These are phyloP conservation scores for Mortierella sp. DNA, from an alignment of 371 early-diverging fungal genomes.

Conservation along the genomic window DNA sequence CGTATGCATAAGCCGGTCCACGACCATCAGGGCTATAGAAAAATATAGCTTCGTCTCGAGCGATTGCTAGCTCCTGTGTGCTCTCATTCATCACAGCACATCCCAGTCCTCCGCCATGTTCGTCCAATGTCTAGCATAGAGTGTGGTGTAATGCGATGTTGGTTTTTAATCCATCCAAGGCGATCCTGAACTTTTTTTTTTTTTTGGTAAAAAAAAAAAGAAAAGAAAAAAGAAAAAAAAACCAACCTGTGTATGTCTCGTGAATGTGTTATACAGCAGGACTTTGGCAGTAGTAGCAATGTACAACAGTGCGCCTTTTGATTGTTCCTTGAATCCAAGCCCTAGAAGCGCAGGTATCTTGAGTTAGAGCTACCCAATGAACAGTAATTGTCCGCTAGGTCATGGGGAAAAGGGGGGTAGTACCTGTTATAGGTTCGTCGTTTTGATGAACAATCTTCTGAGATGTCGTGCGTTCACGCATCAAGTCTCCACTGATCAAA, in stretches of 20 bases:
- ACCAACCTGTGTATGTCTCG: conserved; percentile 34
- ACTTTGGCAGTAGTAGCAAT: conserved; percentile 79
- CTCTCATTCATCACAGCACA: conserved; percentile 79
- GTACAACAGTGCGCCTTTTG: conserved; percentile 72
- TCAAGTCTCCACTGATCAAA: conserved; percentile 83
- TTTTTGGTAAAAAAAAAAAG: no score
- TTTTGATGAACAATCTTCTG: conserved; percentile 85
- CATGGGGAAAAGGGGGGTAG: not conserved
- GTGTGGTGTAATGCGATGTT: no score
- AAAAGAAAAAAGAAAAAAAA: no score
- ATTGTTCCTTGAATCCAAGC: conserved; percentile 82
- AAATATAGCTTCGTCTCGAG: conserved; percentile 90
- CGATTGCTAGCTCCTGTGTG: conserved; percentile 82
- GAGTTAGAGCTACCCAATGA: not conserved
- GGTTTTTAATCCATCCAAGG: no score
- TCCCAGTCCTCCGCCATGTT: conserved; percentile 84
- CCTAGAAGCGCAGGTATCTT: conserved; percentile 30
- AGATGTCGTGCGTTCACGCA: conserved; percentile 80
- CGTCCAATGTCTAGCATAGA: conserved; percentile 68
- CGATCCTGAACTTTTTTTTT: no score
- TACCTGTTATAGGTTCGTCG: conserved; percentile 86
- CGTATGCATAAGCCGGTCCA: conserved; percentile 93
- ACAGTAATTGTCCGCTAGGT: no score
- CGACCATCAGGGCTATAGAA: conserved; percentile 92
- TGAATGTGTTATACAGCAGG: conserved; percentile 67